Base-by-base conservation (phyloP, 108 stramenopile genomes). In the Fragilaria radians region DNA sequence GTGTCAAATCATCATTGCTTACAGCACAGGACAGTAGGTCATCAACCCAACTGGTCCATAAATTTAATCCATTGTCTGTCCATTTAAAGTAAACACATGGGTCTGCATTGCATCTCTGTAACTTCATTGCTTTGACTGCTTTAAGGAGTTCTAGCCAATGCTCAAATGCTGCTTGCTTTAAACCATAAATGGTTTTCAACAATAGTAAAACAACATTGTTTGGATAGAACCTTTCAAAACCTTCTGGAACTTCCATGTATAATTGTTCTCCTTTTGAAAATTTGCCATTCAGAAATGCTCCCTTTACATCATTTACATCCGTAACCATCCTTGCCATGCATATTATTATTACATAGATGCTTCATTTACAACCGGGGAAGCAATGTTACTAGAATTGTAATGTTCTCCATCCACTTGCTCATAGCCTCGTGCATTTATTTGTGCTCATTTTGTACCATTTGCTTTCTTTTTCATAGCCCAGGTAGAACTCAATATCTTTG, bases 381-480 rank as follows among this genome's bases (percentile, higher is more conserved):
- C 25, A 1, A 62, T 67, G 25, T 61, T 51, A 26, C 31, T 42
- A 2, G 24, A 34, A 32, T 73, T 65, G 53, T 34, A 73, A 42
- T 78, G 71, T 23, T 27, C 32, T 14, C 72, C 72, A 22, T 53
- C 64, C 1, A 56, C 31, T 36, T 78, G 68, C 19, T 57, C 3
- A 30, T 61, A 78, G 56, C 77, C 77, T 58, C 72, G 28, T 1
- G 58, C 72, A 55, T 63, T 69, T 3, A 65, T 5, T 46, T 72
- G 52, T 11, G 65, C 78, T 53, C 71, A 32, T 17, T 50, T 36
- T 4, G 46, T 60, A 18, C 74, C 79, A 60, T 69, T 69, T 7
- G 62, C 24, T 49, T 79, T 79, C 66, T 63, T 67, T 61, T 75
- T 79, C 66, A 71, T 68, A 18, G 79, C 79, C 71, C 74, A 69